Conservation (phyloP, 2,329 filamentous ascomycete species). For the Thelonectria blattea region DNA sequence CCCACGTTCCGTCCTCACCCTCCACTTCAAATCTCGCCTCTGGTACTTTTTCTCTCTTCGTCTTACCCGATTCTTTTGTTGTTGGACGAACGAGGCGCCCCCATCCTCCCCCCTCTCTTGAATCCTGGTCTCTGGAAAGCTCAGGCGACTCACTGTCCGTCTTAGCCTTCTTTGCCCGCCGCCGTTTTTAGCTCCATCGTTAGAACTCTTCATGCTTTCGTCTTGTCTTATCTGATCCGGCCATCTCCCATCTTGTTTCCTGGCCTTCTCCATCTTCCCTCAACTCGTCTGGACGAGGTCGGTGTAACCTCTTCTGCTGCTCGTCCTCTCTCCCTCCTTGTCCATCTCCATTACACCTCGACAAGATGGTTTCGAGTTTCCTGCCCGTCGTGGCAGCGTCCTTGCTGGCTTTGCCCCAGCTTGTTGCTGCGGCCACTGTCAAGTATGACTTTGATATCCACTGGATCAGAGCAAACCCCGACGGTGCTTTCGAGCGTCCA, state of each 20-base stretch:
- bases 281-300: slow-evolving; percentile 15
- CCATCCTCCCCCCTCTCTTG: not conserved
- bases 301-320: slow-evolving; percentile 5
- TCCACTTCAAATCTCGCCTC: slow-evolving; percentile 3
- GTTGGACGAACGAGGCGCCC: not conserved
- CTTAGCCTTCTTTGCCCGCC: slow-evolving; percentile 1
- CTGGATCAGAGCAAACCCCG: slow-evolving; percentile 76
- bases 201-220: slow-evolving; percentile 7
- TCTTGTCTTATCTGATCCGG: slow-evolving; percentile 20
- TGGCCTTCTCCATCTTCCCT: slow-evolving; percentile 2
- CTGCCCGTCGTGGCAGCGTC: slow-evolving; percentile 24
- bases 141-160: slow-evolving; percentile 4
- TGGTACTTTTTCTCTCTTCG: not conserved
- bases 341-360: not conserved
- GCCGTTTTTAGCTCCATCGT: not conserved
- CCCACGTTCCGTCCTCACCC: slow-evolving; percentile 7
- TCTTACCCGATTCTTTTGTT: slow-evolving; percentile 2
- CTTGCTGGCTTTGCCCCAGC: slow-evolving; percentile 27
- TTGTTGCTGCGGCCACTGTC: slow-evolving; percentile 49
- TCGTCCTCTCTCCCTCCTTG: not conserved
- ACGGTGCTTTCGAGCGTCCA: slow-evolving; percentile 65
- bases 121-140: slow-evolving; percentile 2
- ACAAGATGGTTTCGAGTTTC: slow-evolving; percentile 28
- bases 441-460: slow-evolving; percentile 71
- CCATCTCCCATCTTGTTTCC: slow-evolving; percentile 9